A percentile compares a stretch with the other conserved stretches of the same genome.
phyloP scores from a whole-genome alignment of 1,284 basidiomycete species.

The Paramarasmius palmivorus region DNA sequence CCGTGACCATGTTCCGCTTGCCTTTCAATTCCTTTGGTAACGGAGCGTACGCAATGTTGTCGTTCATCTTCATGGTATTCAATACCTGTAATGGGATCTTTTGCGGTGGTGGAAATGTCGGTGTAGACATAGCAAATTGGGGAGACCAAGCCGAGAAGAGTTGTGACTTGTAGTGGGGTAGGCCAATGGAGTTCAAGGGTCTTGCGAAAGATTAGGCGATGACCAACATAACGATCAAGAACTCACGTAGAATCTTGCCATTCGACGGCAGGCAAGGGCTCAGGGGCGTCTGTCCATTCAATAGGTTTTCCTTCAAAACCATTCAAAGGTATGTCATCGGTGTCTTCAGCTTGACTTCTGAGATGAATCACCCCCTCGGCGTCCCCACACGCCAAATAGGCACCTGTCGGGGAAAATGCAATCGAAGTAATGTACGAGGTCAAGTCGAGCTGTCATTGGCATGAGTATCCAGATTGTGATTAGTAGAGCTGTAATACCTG shows the following conservation, averaged over 20 bases:
- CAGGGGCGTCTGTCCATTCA: slow-evolving; percentile 82
- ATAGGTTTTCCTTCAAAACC: slow-evolving; percentile 83
- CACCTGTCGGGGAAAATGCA: slow-evolving; percentile 83
- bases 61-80: slow-evolving; percentile 80
- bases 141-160: slow-evolving; percentile 83
- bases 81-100: slow-evolving; percentile 82
- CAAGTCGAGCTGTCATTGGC: slow-evolving; percentile 55
- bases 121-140: slow-evolving; percentile 45
- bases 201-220: slow-evolving; percentile 35
- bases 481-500: slow-evolving; percentile 49
- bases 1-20: slow-evolving; percentile 73
- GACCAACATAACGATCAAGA: background rate
- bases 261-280: slow-evolving; percentile 67
- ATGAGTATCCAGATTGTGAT: slow-evolving; percentile 9
- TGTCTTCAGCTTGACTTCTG: slow-evolving; percentile 76
- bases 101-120: slow-evolving; percentile 61
- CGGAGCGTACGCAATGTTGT: slow-evolving; percentile 86
- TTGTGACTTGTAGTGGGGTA: slow-evolving; percentile 82
- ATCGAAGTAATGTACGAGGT: slow-evolving; percentile 80
- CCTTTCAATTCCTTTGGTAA: slow-evolving; percentile 84
- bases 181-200: slow-evolving; percentile 87
- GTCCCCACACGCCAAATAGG: slow-evolving; percentile 93
- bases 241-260: slow-evolving; percentile 84
- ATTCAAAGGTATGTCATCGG: slow-evolving; percentile 72
- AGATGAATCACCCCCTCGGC: slow-evolving; percentile 86